A percentile compares a stretch with the other conserved stretches of the same genome.
Evolutionary conservation across 805 yeast genomes (phyloP).

Genomic region (Komagataella ulmi): DNA sequence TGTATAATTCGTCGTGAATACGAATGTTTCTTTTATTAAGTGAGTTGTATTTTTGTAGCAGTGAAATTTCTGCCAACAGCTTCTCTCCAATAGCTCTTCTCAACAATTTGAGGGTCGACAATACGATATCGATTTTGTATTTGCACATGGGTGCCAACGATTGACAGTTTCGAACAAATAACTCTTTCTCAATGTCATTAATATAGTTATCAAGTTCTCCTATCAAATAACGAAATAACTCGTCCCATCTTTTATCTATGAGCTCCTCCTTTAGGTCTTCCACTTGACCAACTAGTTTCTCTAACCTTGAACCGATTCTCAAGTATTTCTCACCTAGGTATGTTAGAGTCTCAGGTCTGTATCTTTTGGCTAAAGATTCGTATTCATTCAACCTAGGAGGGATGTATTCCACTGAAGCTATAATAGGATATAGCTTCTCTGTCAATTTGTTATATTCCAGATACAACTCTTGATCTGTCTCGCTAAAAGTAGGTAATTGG

Average conservation of each 20-base stretch:
- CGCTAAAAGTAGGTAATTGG: constrained; percentile 24
- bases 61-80: constrained; percentile 4
- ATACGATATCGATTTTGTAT: constrained; percentile 3
- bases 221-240: constrained; percentile 33
- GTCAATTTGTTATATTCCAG: constrained; percentile 27
- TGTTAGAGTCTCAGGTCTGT: constrained; percentile 17
- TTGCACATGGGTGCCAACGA: background rate
- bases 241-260: constrained; percentile 43
- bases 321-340: constrained; percentile 24
- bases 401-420: constrained; percentile 35
- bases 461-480: constrained; percentile 24
- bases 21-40: constrained; percentile 1
- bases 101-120: constrained; percentile 8
- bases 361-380: constrained; percentile 14
- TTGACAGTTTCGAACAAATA: constrained; percentile 1
- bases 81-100: constrained; percentile 10
- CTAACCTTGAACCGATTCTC: constrained; percentile 24
- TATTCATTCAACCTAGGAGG: constrained; percentile 36
- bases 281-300: constrained; percentile 26
- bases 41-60: constrained; percentile 2
- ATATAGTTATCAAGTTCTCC: constrained; percentile 21
- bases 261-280: constrained; percentile 27
- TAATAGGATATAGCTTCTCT: constrained; percentile 32
- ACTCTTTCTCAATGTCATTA: constrained; percentile 13
- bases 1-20: background rate